Percentiles rank a stretch among this genome's conserved stretches.
These are phyloP conservation scores for Lomentospora prolificans DNA, from an alignment of 2,329 filamentous ascomycete genomes.

Conservation along the genomic window DNA sequence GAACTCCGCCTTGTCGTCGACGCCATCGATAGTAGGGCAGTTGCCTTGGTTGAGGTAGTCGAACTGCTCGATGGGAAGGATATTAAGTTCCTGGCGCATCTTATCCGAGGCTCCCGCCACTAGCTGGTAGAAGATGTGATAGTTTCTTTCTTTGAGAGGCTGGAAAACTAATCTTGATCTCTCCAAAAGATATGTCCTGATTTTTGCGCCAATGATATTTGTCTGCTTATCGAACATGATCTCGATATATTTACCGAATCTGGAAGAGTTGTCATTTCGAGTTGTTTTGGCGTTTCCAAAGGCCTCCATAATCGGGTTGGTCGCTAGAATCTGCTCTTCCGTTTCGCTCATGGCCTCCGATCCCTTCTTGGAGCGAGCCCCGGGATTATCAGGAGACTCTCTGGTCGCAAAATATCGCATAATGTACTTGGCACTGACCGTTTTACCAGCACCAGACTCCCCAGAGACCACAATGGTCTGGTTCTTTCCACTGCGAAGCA, in stretches of 20 bases:
- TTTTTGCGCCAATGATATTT: constrained; percentile 96
- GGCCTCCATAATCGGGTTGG: constrained; percentile 99
- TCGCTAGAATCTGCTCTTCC: constrained; percentile 95
- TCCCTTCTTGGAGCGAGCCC: constrained; percentile 64
- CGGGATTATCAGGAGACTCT: constrained; percentile 83
- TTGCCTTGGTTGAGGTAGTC: constrained; percentile 95
- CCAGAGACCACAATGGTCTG: constrained; percentile 99
- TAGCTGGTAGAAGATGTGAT: constrained; percentile 98
- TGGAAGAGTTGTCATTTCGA: constrained; percentile 95
- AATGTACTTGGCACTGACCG: constrained; percentile 98
- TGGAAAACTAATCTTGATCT: constrained; percentile 95
- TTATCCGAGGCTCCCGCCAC: constrained; percentile 82
- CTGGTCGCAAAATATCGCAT: constrained; percentile 99
- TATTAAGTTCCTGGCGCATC: constrained; percentile 67
- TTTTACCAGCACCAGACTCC: constrained; percentile 97
- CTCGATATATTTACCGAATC: constrained; percentile 99
- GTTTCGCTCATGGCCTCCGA: constrained; percentile 87
- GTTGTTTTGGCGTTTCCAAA: constrained; percentile 99
- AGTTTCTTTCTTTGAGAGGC: constrained; percentile 93
- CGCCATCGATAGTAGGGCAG: constrained; percentile 80
- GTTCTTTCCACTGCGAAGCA: constrained; percentile 91
- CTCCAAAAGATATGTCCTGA: constrained; percentile 89
- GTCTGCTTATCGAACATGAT: constrained; percentile 97
- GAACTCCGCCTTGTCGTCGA: constrained; percentile 94
- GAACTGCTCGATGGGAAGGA: constrained; percentile 80